phyloP scores from a whole-genome alignment of 1,284 basidiomycete genomes.

The Ceratobasidium sp. region DNA sequence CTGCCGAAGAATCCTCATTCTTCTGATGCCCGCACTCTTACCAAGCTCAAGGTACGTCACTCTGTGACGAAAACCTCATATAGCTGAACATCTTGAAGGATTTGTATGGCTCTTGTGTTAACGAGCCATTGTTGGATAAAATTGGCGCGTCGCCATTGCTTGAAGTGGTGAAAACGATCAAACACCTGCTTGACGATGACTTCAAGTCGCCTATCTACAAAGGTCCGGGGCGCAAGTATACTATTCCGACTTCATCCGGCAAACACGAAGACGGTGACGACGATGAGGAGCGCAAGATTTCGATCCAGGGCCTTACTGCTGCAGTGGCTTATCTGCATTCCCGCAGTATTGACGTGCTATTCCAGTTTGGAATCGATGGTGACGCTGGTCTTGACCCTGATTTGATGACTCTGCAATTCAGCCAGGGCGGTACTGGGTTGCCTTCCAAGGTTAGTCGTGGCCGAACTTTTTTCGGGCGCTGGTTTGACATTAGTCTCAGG shows the following conservation, averaged over 20 bases:
- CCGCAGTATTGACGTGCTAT: conserved; percentile 80
- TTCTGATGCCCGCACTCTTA: conserved; percentile 71
- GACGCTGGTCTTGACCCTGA: conserved; percentile 91
- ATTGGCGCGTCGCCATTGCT: conserved; percentile 68
- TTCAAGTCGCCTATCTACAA: conserved; percentile 46
- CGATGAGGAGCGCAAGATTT: conserved; percentile 24
- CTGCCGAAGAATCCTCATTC: conserved; percentile 43
- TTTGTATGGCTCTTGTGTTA: conserved; percentile 84
- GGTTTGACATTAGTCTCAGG: conserved; percentile 52
- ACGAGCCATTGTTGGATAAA: conserved; percentile 70
- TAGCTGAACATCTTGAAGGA: conserved; percentile 49
- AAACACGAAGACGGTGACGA: conserved; percentile 16
- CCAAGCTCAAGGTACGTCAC: conserved; percentile 66
- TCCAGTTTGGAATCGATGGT: conserved; percentile 82
- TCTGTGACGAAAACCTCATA: not conserved
- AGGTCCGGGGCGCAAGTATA: conserved; percentile 38
- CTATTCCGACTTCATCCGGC: conserved; percentile 3
- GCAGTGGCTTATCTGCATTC: conserved; percentile 88
- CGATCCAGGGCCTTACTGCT: conserved; percentile 65
- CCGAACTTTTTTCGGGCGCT: not conserved
- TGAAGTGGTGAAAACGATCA: conserved; percentile 64
- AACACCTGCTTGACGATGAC: conserved; percentile 63
- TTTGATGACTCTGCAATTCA: conserved; percentile 84
- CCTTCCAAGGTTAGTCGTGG: conserved; percentile 73
- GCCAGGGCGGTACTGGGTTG: conserved; percentile 82